phyloP scores from a whole-genome alignment of 305 asterid species.

The Solanum hybrid region DNA sequence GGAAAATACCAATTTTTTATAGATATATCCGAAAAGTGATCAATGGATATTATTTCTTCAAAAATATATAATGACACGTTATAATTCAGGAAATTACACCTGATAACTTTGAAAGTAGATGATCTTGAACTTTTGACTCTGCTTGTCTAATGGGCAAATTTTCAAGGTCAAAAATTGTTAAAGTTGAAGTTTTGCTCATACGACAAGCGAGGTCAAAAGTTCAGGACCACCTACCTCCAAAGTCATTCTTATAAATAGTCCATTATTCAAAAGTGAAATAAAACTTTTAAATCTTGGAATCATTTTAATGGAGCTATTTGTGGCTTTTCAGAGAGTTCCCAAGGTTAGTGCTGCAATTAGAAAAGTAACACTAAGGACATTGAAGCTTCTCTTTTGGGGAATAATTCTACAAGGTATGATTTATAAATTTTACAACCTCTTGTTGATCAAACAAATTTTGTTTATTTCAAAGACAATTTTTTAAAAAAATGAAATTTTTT shows the following conservation, averaged over 20 bases:
- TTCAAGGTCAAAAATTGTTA: not conserved
- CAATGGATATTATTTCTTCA: not conserved
- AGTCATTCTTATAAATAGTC: not conserved
- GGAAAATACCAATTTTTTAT: not conserved
- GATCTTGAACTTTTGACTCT: not conserved
- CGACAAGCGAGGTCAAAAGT: not conserved
- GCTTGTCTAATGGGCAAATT: not conserved
- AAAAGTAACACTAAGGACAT: constrained; percentile 54
- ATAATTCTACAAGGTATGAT: constrained; percentile 60
- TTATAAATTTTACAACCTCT: not conserved
- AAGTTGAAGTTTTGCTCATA: not conserved
- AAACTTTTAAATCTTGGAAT: not conserved
- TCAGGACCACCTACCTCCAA: not conserved
- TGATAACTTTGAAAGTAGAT: not conserved
- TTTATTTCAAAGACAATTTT: not conserved
- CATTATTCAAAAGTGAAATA: not conserved
- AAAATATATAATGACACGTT: not conserved
- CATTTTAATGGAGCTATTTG: not conserved
- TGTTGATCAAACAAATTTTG: not conserved
- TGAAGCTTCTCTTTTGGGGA: constrained; percentile 86
- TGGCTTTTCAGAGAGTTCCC: constrained; percentile 40
- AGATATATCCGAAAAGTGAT: not conserved
- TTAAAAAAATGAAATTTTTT: not conserved
- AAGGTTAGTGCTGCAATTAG: constrained; percentile 34
- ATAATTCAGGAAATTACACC: not conserved